Conservation (phyloP, 768 basidiomycete genomes). For the Serendipita sp. region DNA sequence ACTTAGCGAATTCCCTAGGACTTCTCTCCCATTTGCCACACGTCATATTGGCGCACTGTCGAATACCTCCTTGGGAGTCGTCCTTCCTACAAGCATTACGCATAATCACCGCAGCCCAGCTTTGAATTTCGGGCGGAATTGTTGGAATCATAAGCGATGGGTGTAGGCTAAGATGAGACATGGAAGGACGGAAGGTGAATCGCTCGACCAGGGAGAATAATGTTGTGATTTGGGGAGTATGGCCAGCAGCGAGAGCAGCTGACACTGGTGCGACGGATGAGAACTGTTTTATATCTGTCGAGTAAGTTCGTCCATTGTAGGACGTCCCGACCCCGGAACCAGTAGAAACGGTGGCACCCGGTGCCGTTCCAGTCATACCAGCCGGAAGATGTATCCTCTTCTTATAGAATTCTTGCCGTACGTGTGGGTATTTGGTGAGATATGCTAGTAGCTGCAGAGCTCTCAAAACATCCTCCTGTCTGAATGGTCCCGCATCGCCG, state of each 20-base stretch:
- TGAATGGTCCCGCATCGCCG: conserved; percentile 48
- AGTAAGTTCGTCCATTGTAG: conserved; percentile 17
- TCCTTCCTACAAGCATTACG: conserved; percentile 97
- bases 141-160: conserved; percentile 41
- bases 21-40: conserved; percentile 90
- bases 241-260: conserved; percentile 11
- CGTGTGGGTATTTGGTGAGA: conserved; percentile 94
- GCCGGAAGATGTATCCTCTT: conserved; percentile 60
- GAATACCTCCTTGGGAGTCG: conserved; percentile 76
- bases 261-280: conserved; percentile 14
- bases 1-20: conserved; percentile 94
- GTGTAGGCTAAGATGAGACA: conserved; percentile 55
- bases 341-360: conserved; percentile 10
- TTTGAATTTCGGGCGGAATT: conserved; percentile 80
- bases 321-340: conserved; percentile 8
- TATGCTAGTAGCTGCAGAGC: conserved; percentile 89
- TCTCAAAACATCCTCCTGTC: conserved; percentile 87
- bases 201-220: conserved; percentile 93
- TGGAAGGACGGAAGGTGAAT: conserved; percentile 87
- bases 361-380: conserved; percentile 21
- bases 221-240: conserved; percentile 47
- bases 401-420: conserved; percentile 89
- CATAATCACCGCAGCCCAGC: conserved; percentile 99
- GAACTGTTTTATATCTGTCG: conserved; percentile 9
- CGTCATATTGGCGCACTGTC: conserved; percentile 97